phyloP scores from a whole-genome alignment of 2,329 filamentous ascomycete genomes.

The Sclerotinia nivalis region DNA sequence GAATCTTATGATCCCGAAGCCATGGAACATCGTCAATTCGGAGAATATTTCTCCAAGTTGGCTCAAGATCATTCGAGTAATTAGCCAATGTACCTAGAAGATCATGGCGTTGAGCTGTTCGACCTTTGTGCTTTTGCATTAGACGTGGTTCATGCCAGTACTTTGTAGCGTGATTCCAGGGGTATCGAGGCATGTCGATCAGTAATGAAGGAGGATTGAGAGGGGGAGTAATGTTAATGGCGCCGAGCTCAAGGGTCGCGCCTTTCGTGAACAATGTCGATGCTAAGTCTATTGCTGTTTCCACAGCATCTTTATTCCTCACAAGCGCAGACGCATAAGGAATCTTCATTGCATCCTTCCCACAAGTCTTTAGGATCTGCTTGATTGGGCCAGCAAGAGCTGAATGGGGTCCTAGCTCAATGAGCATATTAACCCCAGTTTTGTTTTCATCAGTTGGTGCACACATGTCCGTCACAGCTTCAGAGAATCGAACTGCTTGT shows the following conservation, averaged over 20 bases:
- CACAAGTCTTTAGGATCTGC: conserved; percentile 44
- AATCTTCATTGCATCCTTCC: conserved; percentile 45
- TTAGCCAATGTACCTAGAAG: conserved; percentile 15
- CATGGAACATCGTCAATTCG: conserved; percentile 21
- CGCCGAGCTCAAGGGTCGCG: conserved; percentile 47
- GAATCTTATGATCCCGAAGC: conserved; percentile 50
- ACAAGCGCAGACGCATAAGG: conserved; percentile 25
- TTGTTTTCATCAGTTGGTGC: conserved; percentile 27
- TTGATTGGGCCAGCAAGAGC: conserved; percentile 33
- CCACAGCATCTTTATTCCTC: conserved; percentile 28
- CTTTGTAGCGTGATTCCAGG: conserved; percentile 53
- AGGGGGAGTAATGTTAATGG: conserved; percentile 49
- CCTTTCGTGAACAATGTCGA: conserved; percentile 28
- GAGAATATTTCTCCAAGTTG: conserved; percentile 22
- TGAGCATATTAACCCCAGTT: conserved; percentile 30
- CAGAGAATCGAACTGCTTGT: conserved; percentile 47
- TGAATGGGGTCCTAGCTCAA: conserved; percentile 33
- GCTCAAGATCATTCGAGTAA: conserved; percentile 21
- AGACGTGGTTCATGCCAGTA: conserved; percentile 57
- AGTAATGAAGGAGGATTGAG: conserved; percentile 23
- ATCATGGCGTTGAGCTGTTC: conserved; percentile 15
- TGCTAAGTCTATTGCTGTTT: conserved; percentile 28
- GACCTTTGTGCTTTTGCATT: conserved; percentile 43
- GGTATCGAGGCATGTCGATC: conserved; percentile 51
- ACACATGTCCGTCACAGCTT: conserved; percentile 42